Percentiles rank a stretch among this genome's conserved stretches.
phyloP scores from a whole-genome alignment of 192 early-diverging fungal genomes.

The Allomyces macrogynus region DNA sequence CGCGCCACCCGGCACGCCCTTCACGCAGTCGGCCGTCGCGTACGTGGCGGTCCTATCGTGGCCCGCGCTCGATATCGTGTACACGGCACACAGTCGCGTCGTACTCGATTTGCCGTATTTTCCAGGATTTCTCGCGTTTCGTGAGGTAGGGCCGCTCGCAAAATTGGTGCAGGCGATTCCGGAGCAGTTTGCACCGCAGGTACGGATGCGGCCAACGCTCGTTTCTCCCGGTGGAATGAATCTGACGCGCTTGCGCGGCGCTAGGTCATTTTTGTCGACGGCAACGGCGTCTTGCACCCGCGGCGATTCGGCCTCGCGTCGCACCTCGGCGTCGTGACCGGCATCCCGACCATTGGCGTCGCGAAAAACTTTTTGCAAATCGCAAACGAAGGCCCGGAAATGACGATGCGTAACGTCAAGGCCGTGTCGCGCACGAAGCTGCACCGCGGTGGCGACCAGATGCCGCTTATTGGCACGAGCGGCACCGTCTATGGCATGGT shows the following conservation, averaged over 20 bases:
- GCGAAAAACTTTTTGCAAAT: conserved; percentile 79
- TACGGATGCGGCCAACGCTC: conserved; percentile 3
- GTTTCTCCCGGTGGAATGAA: too few species aligned
- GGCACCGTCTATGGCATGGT: conserved; percentile 27
- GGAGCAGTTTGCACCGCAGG: conserved; percentile 40
- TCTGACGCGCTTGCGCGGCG: conserved; percentile 1
- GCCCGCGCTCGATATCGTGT: conserved; percentile 27
- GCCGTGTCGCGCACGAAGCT: conserved; percentile 13
- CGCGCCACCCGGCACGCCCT: background rate
- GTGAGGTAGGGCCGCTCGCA: conserved; percentile 48
- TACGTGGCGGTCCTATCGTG: background rate
- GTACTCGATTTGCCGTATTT: conserved; percentile 58
- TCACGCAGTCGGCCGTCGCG: background rate
- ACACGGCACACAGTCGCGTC: conserved; percentile 33
- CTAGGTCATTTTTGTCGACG: conserved; percentile 54
- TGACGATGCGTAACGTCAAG: conserved; percentile 33
- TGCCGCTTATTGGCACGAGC: conserved; percentile 19
- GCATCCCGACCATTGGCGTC: conserved; percentile 62
- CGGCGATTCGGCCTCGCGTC: conserved; percentile 70
- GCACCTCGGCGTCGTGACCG: conserved; percentile 48
- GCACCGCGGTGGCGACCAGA: conserved; percentile 15
- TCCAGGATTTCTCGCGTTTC: conserved; percentile 77
- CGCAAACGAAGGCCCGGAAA: conserved; percentile 23
- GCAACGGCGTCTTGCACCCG: conserved; percentile 74
- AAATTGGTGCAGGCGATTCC: conserved; percentile 33